Evolutionary conservation across 1,139 yeast genomes (phyloP), one percentile per base, ranked within the genome.

Genomic region (Scheffersomyces quercinus): DNA sequence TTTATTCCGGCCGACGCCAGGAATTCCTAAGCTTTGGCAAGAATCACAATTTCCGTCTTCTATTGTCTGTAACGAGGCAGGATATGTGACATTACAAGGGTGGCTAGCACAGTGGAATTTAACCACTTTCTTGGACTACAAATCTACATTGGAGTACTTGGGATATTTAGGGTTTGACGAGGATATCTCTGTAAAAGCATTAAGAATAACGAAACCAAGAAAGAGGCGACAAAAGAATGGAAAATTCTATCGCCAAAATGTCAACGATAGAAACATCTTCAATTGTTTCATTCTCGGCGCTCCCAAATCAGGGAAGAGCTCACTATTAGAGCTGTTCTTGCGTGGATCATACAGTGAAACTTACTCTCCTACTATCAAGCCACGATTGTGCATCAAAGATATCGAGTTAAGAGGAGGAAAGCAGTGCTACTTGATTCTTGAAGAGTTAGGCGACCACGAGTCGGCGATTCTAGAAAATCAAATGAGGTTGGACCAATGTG

Each of bases 91-190:
- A 0, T 66, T 93, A 29, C 98, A 93, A 67, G 99, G 99, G 2
- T 93, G 99, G 99, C 67, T 93, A 36, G 98, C 99, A 0, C 98
- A 93, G 57, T 93, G 99, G 99, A 85, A 93, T 53, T 85, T 93
- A 84, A 89, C 97, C 0, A 91, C 98, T 0, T 89, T 83, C 55
- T 68, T 93, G 33, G 96, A 90, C 55, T 83, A 87, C 59, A 82
- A 78, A 55, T 85, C 90, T 1, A 90, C 98, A 0, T 75, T 93
- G 45, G 95, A 90, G 42, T 93, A 91, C 58, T 67, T 93, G 47
- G 96, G 95, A 0, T 88, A 88, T 64, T 73, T 93, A 43, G 99
- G 99, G 0, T 91, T 86, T 58, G 96, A 88, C 40, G 79, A 69
- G 50, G 75, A 67, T 39, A 67, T 53, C 36, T 69, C 72, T 3